These are phyloP conservation scores for Pseudozyma pruni DNA, from an alignment of 1,284 basidiomycete species.

Conservation along the genomic window DNA sequence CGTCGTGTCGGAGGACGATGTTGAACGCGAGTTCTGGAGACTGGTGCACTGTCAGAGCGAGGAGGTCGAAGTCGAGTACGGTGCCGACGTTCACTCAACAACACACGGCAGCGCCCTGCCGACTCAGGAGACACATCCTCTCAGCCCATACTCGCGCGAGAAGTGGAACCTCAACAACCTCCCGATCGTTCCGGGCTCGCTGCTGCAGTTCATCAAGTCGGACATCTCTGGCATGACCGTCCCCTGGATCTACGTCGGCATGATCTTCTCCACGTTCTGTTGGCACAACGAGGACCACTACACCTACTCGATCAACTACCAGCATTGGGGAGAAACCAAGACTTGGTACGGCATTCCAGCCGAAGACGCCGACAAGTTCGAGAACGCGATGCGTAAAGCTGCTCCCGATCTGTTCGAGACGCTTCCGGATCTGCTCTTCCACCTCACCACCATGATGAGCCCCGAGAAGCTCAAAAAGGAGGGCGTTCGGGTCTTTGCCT, in stretches of 20 bases:
- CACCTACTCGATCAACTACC: slow-evolving; percentile 77
- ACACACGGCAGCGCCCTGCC: slow-evolving; percentile 98
- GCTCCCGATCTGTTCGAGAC: slow-evolving; percentile 99
- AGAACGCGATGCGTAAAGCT: slow-evolving; percentile 91
- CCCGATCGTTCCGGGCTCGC: slow-evolving; percentile 85
- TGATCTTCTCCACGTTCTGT: slow-evolving; percentile 99
- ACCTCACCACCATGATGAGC: slow-evolving; percentile 97
- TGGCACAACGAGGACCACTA: slow-evolving; percentile 99
- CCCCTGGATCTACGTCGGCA: slow-evolving; percentile 99
- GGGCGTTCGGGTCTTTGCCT: slow-evolving; percentile 92
- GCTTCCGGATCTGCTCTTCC: slow-evolving; percentile 95
- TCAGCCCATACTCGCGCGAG: slow-evolving; percentile 86
- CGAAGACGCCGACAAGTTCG: slow-evolving; percentile 91
- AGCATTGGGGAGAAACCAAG: slow-evolving; percentile 99
- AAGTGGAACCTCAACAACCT: slow-evolving; percentile 99
- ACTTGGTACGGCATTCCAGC: slow-evolving; percentile 99
- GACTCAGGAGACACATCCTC: slow-evolving; percentile 89
- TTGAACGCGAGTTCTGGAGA: slow-evolving; percentile 97
- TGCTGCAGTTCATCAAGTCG: slow-evolving; percentile 90
- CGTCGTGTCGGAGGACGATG: slow-evolving; percentile 83
- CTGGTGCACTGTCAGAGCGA: slow-evolving; percentile 88
- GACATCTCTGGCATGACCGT: slow-evolving; percentile 99
- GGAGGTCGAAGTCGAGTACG: slow-evolving; percentile 98
- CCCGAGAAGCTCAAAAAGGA: slow-evolving; percentile 85
- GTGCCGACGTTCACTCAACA: slow-evolving; percentile 96